phyloP scores from a whole-genome alignment of 2,329 filamentous ascomycete species.

The Neopestalotiopsis rosae region DNA sequence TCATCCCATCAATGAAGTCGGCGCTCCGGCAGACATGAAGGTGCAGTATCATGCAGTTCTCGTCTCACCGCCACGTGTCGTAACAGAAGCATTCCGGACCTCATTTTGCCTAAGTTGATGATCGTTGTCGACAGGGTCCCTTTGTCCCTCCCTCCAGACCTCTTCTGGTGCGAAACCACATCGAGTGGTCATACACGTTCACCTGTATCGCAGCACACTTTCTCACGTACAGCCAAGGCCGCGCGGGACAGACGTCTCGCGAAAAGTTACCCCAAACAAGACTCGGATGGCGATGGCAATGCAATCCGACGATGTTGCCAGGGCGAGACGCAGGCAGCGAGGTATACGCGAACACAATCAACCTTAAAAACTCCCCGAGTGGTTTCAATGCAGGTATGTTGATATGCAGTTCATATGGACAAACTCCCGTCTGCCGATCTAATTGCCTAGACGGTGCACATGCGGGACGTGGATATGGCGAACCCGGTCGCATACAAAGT shows the following conservation, averaged over 20 bases:
- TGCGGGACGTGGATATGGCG: not conserved
- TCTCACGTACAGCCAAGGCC: not conserved
- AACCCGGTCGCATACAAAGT: too few relatives aligned
- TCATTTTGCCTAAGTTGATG: not conserved
- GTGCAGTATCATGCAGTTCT: conserved; percentile 5
- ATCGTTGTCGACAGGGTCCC: not conserved
- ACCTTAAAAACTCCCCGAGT: not conserved
- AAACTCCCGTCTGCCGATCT: not conserved
- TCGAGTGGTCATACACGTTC: not conserved
- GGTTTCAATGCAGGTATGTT: too few relatives aligned
- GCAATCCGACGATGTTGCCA: not conserved
- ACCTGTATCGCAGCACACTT: not conserved
- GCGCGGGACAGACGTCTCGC: not conserved
- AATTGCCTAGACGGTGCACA: not conserved
- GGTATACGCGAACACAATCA: not conserved
- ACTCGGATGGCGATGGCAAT: not conserved
- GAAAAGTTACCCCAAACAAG: not conserved
- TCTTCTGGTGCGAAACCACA: not conserved
- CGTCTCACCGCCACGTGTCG: conserved; percentile 15
- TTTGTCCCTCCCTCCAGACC: not conserved
- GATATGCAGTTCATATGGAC: not conserved
- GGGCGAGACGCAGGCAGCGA: not conserved
- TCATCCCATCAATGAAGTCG: conserved; percentile 6
- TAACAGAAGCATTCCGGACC: not conserved
- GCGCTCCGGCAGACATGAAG: not conserved